Base-by-base conservation (phyloP, 2,329 filamentous ascomycete genomes). In the Colletotrichum coccodes region DNA sequence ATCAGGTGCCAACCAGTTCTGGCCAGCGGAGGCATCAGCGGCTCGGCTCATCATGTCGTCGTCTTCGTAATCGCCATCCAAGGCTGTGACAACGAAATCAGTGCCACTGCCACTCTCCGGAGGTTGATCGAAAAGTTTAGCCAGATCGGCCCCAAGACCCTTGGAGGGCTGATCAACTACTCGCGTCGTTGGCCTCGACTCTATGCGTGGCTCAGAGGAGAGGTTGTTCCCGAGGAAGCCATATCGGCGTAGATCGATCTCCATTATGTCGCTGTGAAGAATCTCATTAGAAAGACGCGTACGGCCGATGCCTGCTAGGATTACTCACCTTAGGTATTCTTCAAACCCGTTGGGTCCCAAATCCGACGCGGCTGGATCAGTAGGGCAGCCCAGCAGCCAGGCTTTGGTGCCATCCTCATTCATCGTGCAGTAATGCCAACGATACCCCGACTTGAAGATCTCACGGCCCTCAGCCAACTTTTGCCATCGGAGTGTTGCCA, bases 391-490 rank as follows among this genome's bases (percentile, higher is more conserved):
- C n/a, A 99, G 86, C 28, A 99, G 85, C 95, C 96, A 99, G 8
- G 94, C 96, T 77, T 97, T 97, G 7, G 96, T 98, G 6, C 95
- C 95, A 74, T 97, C 94, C 70, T 96, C 91, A 77, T 98, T 97
- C 81, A 98, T 92, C 3, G 94, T 97, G 79, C 96, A 98, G 78
- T 99, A 99, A 79, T 98, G 95, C 96, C 96, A 99, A 68, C 95
- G 90, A 79, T 96, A 98, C n/a, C 92, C 94, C 0, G 90, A 85
- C 73, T 93, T 93, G 81, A 98, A 99, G 38, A 99, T 91, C 77
- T 99, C 96, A 57, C 94, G 92, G 4, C 96, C 96, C 75, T 98
- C 95, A 1, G 95, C 96, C 21, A 99, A 86, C 77, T 95, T 97
- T 79, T 97, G 94, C 96, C 96, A 99, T 54, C 95, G 91, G 57